These are phyloP conservation scores for Pythium biforme DNA, from an alignment of 352 stramenopile species.

Conservation along the genomic window DNA sequence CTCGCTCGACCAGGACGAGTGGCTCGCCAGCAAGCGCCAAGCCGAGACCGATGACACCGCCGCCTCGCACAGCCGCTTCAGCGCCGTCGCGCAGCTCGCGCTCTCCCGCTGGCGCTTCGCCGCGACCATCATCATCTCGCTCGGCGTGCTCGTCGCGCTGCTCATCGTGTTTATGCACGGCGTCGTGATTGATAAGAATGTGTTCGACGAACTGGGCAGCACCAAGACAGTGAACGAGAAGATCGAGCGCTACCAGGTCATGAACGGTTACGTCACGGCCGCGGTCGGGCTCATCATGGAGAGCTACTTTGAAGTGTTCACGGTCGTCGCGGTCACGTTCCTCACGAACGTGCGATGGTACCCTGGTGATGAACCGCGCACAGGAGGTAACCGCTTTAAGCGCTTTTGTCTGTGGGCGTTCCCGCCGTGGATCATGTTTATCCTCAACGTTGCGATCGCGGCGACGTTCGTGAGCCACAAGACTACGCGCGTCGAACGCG, in stretches of 20 bases:
- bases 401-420: conserved; percentile 32
- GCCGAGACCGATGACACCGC: neutral
- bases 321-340: conserved; percentile 38
- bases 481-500: conserved; percentile 29
- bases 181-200: conserved; percentile 35
- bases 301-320: conserved; percentile 36
- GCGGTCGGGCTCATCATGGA: conserved; percentile 32
- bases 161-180: conserved; percentile 34
- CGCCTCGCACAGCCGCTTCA: neutral
- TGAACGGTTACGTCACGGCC: conserved; percentile 40
- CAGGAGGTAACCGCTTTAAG: conserved; percentile 32
- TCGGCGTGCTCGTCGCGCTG: conserved; percentile 12
- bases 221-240: conserved; percentile 32
- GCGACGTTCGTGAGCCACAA: conserved; percentile 43
- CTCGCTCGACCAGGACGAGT: conserved; percentile 5
- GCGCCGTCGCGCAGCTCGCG: conserved; percentile 1
- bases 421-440: conserved; percentile 35
- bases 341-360: conserved; percentile 38
- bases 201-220: conserved; percentile 32
- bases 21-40: neutral
- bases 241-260: conserved; percentile 38
- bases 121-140: neutral
- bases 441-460: conserved; percentile 42
- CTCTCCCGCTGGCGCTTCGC: conserved; percentile 8
- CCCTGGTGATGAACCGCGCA: conserved; percentile 27